Percentiles rank a stretch among this genome's conserved stretches.
Conservation (phyloP, 169 alveolate genomes). For the Plasmodium adleri region DNA sequence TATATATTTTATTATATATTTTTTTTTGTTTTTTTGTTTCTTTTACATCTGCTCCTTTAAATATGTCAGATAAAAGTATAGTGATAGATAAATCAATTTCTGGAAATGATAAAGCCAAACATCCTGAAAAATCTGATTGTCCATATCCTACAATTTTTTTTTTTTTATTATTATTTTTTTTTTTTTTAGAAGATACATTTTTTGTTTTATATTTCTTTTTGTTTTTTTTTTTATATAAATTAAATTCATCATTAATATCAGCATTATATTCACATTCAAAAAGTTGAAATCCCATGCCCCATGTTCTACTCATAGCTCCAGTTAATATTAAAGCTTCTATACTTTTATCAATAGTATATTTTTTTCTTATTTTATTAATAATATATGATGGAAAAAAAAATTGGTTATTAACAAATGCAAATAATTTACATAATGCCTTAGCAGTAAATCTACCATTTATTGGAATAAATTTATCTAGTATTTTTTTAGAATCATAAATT, state of each 20-base stretch:
- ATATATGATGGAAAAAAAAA: conserved; percentile 74
- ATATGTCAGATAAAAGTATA: conserved; percentile 75
- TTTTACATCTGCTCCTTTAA: conserved; percentile 76
- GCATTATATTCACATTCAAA: conserved; percentile 78
- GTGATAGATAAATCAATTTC: conserved; percentile 79
- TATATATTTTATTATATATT: background rate
- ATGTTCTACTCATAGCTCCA: conserved; percentile 79
- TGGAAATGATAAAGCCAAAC: conserved; percentile 78
- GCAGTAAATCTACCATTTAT: conserved; percentile 80
- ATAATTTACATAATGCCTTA: conserved; percentile 74
- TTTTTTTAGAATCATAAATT: conserved; percentile 78
- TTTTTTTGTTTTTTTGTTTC: background rate
- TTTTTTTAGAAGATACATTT: background rate
- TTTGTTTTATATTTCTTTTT: background rate
- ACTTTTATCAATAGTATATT: conserved; percentile 71
- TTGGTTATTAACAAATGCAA: conserved; percentile 61
- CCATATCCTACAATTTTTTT: conserved; percentile 78
- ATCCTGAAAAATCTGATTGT: conserved; percentile 79
- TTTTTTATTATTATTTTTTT: background rate
- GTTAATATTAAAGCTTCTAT: conserved; percentile 78
- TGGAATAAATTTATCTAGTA: conserved; percentile 79
- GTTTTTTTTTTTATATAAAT: conserved; percentile 3
- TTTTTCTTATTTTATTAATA: conserved; percentile 50
- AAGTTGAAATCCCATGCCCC: conserved; percentile 82
- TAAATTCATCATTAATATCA: conserved; percentile 51